A percentile compares a stretch with the other conserved stretches of the same genome.
Evolutionary conservation across 2,329 filamentous ascomycete genomes (phyloP).

Genomic region (Trichoderma aggressivum): DNA sequence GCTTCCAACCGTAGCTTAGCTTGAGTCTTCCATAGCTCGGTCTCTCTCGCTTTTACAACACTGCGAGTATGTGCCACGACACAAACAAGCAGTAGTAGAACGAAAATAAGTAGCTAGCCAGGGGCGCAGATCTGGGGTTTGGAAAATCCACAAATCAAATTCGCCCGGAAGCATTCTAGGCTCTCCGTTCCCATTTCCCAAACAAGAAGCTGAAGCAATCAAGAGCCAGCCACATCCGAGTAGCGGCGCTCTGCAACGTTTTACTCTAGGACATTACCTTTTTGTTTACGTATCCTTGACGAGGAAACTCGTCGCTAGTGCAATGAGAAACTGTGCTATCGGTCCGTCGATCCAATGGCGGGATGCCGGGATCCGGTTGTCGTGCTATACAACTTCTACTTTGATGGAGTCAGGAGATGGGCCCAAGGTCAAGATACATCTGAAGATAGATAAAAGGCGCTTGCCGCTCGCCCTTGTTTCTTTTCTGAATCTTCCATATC

Average conservation of each 20-base stretch:
- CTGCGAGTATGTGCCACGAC: too few relatives aligned
- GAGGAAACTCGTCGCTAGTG: background rate
- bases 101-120: background rate
- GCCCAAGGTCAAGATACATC: background rate
- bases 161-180: background rate
- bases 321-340: background rate
- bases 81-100: background rate
- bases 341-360: background rate
- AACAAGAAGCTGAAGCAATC: constrained; percentile 9
- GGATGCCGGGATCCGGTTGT: background rate
- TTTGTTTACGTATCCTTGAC: background rate
- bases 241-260: background rate
- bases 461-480: background rate
- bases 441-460: background rate
- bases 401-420: background rate
- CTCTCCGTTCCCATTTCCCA: background rate
- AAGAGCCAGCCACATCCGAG: background rate
- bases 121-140: constrained; percentile 8
- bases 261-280: background rate
- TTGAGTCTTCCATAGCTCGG: background rate
- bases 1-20: constrained; percentile 8
- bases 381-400: background rate
- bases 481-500: background rate
- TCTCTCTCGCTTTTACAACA: background rate
- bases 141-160: constrained; percentile 6